A percentile compares a stretch with the other conserved stretches of the same genome.
phyloP scores from a whole-genome alignment of 768 basidiomycete genomes.

The Leccinum disarticulatum region DNA sequence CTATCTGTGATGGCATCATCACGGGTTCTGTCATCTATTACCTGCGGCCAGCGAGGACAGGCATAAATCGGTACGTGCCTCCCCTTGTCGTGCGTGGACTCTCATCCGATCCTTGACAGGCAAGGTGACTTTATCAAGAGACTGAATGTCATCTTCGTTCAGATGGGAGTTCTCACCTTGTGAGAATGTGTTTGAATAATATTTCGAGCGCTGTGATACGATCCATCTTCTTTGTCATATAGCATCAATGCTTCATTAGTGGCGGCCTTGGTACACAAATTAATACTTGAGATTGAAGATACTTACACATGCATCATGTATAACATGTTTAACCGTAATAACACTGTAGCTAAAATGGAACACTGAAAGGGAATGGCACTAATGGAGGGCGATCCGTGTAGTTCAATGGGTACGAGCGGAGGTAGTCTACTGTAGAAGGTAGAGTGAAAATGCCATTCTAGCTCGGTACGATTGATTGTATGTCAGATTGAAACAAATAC shows the following conservation, averaged over 20 bases:
- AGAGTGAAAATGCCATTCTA: neutral
- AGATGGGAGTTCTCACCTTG: slow-evolving; percentile 23
- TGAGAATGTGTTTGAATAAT: slow-evolving; percentile 1
- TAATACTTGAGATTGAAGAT: too few species aligned
- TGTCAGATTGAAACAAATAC: neutral
- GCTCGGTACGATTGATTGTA: neutral
- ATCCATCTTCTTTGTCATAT: neutral
- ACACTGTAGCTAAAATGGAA: neutral
- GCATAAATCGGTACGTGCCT: slow-evolving; percentile 10
- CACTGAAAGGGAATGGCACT: neutral
- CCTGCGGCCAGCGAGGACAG: slow-evolving; percentile 13
- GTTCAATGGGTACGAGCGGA: neutral
- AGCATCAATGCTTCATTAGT: slow-evolving; percentile 15
- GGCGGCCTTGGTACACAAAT: slow-evolving; percentile 3
- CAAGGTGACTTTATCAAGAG: slow-evolving; percentile 11
- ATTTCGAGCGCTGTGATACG: neutral
- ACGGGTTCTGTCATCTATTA: slow-evolving; percentile 16
- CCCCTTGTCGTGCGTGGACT: neutral
- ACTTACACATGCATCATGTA: neutral
- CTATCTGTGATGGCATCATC: slow-evolving; percentile 23
- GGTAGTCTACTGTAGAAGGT: neutral
- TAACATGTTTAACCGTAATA: neutral
- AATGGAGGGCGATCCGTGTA: neutral
- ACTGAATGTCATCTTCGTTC: slow-evolving; percentile 15
- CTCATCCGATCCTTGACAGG: neutral